Percentiles rank a stretch among this genome's conserved stretches.
Evolutionary conservation across 2,329 filamentous ascomycete species (phyloP).

Genomic region (Aplosporella prunicola): DNA sequence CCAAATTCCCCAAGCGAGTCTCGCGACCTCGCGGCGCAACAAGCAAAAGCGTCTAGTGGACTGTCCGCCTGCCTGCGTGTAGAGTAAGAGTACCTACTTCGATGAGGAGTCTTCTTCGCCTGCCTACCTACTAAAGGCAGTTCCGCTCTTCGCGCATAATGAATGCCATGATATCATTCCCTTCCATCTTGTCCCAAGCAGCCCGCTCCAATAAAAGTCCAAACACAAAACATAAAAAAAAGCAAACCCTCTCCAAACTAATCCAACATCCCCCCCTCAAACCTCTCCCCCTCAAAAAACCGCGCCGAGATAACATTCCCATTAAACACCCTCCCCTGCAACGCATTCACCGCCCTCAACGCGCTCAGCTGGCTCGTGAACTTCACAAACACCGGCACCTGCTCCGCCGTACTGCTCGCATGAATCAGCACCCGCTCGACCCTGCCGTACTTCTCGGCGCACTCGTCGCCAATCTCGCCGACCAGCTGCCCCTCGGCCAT

Average conservation of each 20-base stretch:
- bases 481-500: conserved; percentile 58
- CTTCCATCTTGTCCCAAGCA: neutral
- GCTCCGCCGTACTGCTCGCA: conserved; percentile 40
- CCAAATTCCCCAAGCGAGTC: too few species aligned
- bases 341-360: conserved; percentile 79
- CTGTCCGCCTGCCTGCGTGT: too few species aligned
- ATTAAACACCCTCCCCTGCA: conserved; percentile 80
- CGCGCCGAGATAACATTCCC: conserved; percentile 73
- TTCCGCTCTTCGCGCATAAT: too few species aligned
- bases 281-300: conserved; percentile 76
- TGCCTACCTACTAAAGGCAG: too few species aligned
- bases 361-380: conserved; percentile 82
- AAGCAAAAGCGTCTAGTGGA: too few species aligned
- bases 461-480: conserved; percentile 94
- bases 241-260: too few species aligned
- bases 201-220: neutral
- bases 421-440: conserved; percentile 74
- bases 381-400: conserved; percentile 74
- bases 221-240: too few species aligned
- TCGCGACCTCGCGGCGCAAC: too few species aligned
- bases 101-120: too few species aligned
- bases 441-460: conserved; percentile 76
- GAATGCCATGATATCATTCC: too few species aligned
- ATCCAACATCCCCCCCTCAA: too few species aligned
- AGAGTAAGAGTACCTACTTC: too few species aligned